These are phyloP conservation scores for Penicillium simplicissimum DNA, from an alignment of 495 filamentous ascomycete species.

Conservation along the genomic window DNA sequence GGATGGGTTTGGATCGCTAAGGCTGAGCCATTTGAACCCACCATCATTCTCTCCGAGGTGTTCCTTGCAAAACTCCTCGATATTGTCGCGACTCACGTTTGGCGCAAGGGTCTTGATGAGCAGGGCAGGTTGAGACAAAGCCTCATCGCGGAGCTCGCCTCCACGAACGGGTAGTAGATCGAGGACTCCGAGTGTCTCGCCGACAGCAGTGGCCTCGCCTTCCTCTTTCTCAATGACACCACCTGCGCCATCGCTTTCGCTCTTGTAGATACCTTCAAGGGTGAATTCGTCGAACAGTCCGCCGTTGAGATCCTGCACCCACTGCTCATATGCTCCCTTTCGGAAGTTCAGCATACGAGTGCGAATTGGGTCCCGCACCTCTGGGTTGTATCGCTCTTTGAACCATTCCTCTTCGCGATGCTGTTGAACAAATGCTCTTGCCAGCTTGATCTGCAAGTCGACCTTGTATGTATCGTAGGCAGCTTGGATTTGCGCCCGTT, in stretches of 20 bases:
- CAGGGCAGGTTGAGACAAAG: conserved; percentile 79
- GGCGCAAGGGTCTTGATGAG: conserved; percentile 98
- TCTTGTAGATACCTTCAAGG: conserved; percentile 92
- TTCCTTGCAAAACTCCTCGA: conserved; percentile 90
- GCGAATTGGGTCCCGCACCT: conserved; percentile 69
- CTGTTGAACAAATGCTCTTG: conserved; percentile 79
- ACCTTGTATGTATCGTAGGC: conserved; percentile 95
- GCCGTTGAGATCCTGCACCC: conserved; percentile 77
- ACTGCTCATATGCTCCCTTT: conserved; percentile 71
- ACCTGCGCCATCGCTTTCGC: conserved; percentile 82
- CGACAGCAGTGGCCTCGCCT: conserved; percentile 83
- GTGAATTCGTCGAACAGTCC: conserved; percentile 93
- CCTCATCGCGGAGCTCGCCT: conserved; percentile 81
- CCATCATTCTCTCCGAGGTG: conserved; percentile 84
- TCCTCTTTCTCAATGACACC: conserved; percentile 92
- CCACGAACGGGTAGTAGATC: conserved; percentile 80
- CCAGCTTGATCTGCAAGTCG: conserved; percentile 89
- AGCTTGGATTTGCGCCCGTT: conserved; percentile 84
- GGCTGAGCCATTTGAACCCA: conserved; percentile 86
- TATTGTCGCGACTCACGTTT: conserved; percentile 89
- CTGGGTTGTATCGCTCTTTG: conserved; percentile 87
- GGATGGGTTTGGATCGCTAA: conserved; percentile 93
- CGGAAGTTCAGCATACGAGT: conserved; percentile 72
- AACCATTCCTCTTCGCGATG: conserved; percentile 98
- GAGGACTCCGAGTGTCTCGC: conserved; percentile 88